These are phyloP conservation scores for Casaregolazyma suthepensis DNA, from an alignment of 1,139 yeast species.

Conservation along the genomic window DNA sequence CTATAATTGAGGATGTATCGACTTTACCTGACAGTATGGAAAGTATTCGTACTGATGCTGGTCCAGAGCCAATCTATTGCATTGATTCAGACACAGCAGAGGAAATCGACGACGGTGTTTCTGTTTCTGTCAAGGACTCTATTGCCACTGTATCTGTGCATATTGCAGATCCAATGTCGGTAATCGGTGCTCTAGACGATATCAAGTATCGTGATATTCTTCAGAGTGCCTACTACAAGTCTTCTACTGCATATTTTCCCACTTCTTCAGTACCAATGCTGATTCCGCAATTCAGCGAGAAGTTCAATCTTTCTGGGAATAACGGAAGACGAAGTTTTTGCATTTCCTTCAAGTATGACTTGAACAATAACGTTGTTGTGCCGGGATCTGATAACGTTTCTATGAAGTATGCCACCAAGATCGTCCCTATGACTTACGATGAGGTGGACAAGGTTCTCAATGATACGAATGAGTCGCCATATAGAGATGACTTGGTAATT, in stretches of 20 bases:
- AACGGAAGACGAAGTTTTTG: constrained; percentile 46
- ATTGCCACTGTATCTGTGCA: constrained; percentile 54
- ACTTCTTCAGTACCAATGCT: constrained; percentile 65
- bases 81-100: constrained; percentile 77
- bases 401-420: constrained; percentile 39
- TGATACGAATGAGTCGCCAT: not conserved
- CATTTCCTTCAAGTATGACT: constrained; percentile 38
- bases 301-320: constrained; percentile 43
- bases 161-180: constrained; percentile 78
- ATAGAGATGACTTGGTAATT: constrained; percentile 31
- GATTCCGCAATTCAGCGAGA: constrained; percentile 50
- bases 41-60: constrained; percentile 25
- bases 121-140: constrained; percentile 41
- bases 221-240: constrained; percentile 53
- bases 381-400: constrained; percentile 16
- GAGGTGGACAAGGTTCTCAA: constrained; percentile 41
- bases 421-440: constrained; percentile 46
- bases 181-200: constrained; percentile 43
- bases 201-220: constrained; percentile 34
- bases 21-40: constrained; percentile 13
- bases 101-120: constrained; percentile 92
- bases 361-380: constrained; percentile 29
- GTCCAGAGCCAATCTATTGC: constrained; percentile 58
- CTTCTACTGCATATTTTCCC: constrained; percentile 71
- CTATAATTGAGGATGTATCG: constrained; percentile 9